Conservation (phyloP, 129 eudicot species). For the Chrysanthemum seticuspe region DNA sequence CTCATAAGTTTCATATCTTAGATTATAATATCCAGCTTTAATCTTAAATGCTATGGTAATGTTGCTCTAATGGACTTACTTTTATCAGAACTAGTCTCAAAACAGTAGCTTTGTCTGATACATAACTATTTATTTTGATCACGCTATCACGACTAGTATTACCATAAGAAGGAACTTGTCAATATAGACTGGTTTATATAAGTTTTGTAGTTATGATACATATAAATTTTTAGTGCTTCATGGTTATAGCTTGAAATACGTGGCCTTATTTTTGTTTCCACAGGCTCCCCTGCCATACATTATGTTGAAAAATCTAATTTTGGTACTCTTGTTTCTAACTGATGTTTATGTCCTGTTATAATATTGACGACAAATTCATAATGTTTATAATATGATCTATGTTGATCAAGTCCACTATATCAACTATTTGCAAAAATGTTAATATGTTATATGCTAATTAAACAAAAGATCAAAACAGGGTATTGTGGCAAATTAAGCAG, state of each 20-base stretch:
- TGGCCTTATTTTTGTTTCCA: background rate
- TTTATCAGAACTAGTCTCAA: background rate
- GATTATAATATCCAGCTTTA: background rate
- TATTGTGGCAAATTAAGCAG: background rate
- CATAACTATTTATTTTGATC: constrained; percentile 1
- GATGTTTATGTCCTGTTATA: background rate
- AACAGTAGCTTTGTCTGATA: background rate
- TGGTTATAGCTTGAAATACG: background rate
- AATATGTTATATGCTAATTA: background rate
- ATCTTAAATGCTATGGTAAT: background rate
- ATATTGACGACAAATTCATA: background rate
- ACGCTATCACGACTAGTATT: constrained; percentile 1
- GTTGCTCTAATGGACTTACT: constrained; percentile 9
- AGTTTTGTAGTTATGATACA: background rate
- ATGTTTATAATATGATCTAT: background rate
- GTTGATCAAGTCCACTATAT: background rate
- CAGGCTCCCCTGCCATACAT: background rate
- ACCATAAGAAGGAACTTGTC: background rate
- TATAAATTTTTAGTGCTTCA: too few relatives aligned
- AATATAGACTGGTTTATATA: background rate
- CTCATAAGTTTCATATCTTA: too few relatives aligned
- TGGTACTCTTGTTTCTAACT: background rate
- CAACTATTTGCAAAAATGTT: background rate
- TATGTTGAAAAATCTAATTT: background rate
- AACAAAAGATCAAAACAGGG: constrained; percentile 1